Evolutionary conservation across 371 early-diverging fungal genomes (phyloP).

Genomic region (Syncephalis fuscata): DNA sequence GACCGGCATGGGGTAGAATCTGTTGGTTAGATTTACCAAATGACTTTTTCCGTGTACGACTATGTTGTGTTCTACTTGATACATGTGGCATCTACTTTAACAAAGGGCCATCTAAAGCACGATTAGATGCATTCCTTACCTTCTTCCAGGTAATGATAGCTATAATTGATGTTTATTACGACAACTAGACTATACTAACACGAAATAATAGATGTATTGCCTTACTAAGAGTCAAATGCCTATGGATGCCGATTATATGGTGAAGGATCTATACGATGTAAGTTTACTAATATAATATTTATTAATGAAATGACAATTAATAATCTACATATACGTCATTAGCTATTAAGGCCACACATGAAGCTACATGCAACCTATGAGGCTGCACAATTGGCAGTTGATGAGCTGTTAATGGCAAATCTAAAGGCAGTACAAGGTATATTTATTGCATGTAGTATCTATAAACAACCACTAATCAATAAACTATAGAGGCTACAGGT

Average conservation of each 20-base stretch:
- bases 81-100: conserved; percentile 79
- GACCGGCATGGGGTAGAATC: conserved; percentile 43
- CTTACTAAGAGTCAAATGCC: conserved; percentile 64
- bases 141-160: conserved; percentile 73
- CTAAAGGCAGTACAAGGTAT: conserved; percentile 25
- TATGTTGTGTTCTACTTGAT: conserved; percentile 74
- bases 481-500: too few relatives aligned
- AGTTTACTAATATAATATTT: background rate
- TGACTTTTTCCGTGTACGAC: conserved; percentile 87
- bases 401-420: conserved; percentile 29
- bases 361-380: conserved; percentile 44
- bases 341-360: conserved; percentile 43
- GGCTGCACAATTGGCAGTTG: conserved; percentile 59
- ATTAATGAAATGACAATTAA: conserved; percentile 1
- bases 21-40: conserved; percentile 62
- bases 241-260: conserved; percentile 76
- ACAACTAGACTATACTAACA: too few relatives aligned
- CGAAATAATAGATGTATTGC: conserved; percentile 75
- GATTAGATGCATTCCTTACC: conserved; percentile 51
- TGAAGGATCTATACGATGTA: conserved; percentile 61
- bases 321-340: too few relatives aligned
- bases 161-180: too few relatives aligned
- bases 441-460: conserved; percentile 5
- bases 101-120: conserved; percentile 38
- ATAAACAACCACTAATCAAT: too few relatives aligned